A percentile compares a stretch with the other conserved stretches of the same genome.
These are phyloP conservation scores for Primulina huaijiensis DNA, from an alignment of 257 asterid species.

Conservation along the genomic window DNA sequence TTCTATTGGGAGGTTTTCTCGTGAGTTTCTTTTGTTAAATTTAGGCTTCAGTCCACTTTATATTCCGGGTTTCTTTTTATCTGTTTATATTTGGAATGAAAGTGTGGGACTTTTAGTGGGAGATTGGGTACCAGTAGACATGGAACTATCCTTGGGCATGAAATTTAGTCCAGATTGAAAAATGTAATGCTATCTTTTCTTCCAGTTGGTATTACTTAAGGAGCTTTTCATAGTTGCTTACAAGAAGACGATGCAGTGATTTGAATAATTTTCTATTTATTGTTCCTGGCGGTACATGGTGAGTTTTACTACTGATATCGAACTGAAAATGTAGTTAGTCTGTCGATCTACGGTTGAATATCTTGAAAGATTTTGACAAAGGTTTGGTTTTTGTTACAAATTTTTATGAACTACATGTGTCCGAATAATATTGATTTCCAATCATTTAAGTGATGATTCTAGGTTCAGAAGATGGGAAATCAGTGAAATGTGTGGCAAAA, in stretches of 20 bases:
- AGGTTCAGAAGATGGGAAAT: not conserved
- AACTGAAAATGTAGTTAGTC: not conserved
- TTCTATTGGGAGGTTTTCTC: not conserved
- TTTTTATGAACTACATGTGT: not conserved
- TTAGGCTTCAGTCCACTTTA: not conserved
- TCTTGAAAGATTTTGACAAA: not conserved
- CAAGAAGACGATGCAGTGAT: no score
- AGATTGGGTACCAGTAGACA: not conserved
- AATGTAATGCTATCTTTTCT: no score
- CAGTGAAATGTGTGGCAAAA: not conserved
- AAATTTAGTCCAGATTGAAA: no score
- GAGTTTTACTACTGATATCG: no score
- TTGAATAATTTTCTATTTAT: no score
- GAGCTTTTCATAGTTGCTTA: no score
- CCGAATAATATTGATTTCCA: not conserved
- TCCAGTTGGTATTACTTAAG: not conserved
- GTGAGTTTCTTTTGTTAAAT: not conserved
- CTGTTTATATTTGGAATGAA: not conserved
- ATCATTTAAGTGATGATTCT: not conserved
- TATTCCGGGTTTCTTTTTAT: not conserved
- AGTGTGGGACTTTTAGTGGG: not conserved
- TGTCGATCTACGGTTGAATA: no score
- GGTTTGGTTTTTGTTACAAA: not conserved
- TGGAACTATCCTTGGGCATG: not conserved
- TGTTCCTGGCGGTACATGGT: no score